Evolutionary conservation across 192 early-diverging fungal species (phyloP).

Genomic region (Linnemannia schmuckeri): DNA sequence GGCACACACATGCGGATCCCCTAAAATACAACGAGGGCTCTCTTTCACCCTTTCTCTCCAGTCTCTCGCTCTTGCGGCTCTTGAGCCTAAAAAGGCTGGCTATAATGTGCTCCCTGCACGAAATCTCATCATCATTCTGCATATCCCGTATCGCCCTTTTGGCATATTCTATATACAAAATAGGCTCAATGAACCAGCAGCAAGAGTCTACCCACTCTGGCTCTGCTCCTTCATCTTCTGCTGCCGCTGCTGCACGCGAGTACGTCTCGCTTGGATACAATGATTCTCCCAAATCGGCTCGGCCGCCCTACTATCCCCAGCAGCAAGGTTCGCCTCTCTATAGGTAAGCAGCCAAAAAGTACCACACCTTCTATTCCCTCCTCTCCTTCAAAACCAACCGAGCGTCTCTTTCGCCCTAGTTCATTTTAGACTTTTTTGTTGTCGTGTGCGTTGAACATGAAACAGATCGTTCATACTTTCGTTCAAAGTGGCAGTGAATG

Average conservation of each 20-base stretch:
- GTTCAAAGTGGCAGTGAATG: not conserved
- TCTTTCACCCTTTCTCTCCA: not conserved
- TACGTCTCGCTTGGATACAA: slow-evolving; percentile 13
- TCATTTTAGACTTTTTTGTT: not conserved
- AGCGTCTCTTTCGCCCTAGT: too few relatives aligned
- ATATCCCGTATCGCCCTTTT: slow-evolving; percentile 5
- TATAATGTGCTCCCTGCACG: not conserved
- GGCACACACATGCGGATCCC: not conserved
- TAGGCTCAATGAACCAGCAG: slow-evolving; percentile 14
- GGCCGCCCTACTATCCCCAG: slow-evolving; percentile 31
- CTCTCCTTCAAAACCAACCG: not conserved
- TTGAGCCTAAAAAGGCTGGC: not conserved
- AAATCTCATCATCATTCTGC: not conserved
- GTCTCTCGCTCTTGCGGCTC: not conserved
- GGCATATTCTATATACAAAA: not conserved
- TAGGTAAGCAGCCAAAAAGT: slow-evolving; percentile 22
- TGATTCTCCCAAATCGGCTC: slow-evolving; percentile 21
- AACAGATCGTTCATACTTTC: not conserved
- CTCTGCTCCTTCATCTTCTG: not conserved
- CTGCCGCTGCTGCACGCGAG: slow-evolving; percentile 6
- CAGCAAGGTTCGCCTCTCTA: slow-evolving; percentile 21
- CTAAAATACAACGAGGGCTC: not conserved
- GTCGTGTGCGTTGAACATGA: not conserved
- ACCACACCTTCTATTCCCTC: not conserved
- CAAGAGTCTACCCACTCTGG: slow-evolving; percentile 9